Base-by-base conservation (phyloP, 176 grass and related monocot species). In the Poa annua region DNA sequence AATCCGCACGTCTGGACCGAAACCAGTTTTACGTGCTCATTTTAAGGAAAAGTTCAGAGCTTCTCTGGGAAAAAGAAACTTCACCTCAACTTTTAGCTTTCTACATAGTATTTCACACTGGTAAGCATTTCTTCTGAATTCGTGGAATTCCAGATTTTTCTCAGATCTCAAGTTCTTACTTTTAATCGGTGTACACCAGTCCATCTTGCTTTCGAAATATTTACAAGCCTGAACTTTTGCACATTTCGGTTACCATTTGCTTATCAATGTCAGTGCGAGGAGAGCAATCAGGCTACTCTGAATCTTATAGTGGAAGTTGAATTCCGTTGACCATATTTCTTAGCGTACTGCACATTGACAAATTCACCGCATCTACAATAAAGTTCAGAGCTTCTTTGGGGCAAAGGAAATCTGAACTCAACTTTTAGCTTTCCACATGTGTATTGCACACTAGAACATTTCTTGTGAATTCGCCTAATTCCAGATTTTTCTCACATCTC, bases 21-120 rank as follows among this genome's bases (percentile, higher is more conserved):
- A 71, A 44, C 67, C 36, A 50, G 71, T 81, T 89, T 85, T 85
- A 89, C 87, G 70, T 42, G 61, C 77, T 70, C 87, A 67, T 76
- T 80, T 86, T 3, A 0, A 6, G 22, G 21, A 49, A 80, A 80
- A 1, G 6, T 48, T 87, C 71, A 38, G 19, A 82, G 26, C 78
- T 21, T 24, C 61, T 25, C 20, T 47, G 11, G 26, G 8, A 38
- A 36, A 73, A 32, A 72, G 6, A 72, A 17, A 26, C 14, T 11
- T 4, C 45, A 14, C 45, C 67, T 84, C 35, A 79, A 85, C 53
- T 71, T 81, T 59, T 13, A 16, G 13, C 57, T 72, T 51, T 81
- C 50, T 35, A 38, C 20, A 22, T 32, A 14, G 81, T 49, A 15
- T 55, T 55, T 7, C 59, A 62, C 1, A 60, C 57, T 48, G 45